Evolutionary conservation across 192 early-diverging fungal genomes (phyloP), one percentile per base, ranked within the genome.

Genomic region (Entomortierella chlamydospora): DNA sequence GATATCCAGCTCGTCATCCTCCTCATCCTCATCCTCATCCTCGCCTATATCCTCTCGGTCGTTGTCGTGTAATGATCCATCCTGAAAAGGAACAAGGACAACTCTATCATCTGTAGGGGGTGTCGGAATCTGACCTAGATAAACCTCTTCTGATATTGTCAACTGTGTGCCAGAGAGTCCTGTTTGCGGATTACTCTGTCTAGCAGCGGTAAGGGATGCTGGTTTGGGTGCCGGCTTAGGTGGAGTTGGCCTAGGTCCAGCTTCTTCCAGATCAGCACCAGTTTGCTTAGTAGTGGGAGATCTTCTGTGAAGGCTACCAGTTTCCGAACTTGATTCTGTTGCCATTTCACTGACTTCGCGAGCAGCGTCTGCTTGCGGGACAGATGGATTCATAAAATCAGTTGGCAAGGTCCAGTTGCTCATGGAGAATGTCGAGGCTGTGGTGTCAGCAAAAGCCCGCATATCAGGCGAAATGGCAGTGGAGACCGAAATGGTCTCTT

Each of bases 341-440:
- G 47, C 17, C 4, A 51, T 17, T 30, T 26, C 30, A 1, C 47
- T 31, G 1, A 49, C 25, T 22, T 37, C 30, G 28, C 3, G 4
- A 37, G n/a, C 9, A 11, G 25, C n/a, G 23, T 43, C 30, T 2
- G 22, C 54, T 47, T 49, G 25, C 18, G 23, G n/a, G 4, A 28
- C 47, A 1, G 50, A 18, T 10, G 56, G 29, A 18, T 49, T 47
- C 0, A 59, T 42, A 51, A 79, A 79, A 2, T 79, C 68, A 8
- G 67, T 42, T 12, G 76, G 76, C 58, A 79, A 49, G 0, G 63
- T 70, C 76, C 76, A 79, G 20, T 70, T 79, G 51, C 76, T 79
- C 76, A 79, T 79, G 7, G 76, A 66, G 52, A 79, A 79, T 7
- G 62, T 50, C 11, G 56, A 28, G 13, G 57, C 53, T 23, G 59